Conservation (phyloP, 2,329 filamentous ascomycete genomes). For the Diaporthe longicolla region DNA sequence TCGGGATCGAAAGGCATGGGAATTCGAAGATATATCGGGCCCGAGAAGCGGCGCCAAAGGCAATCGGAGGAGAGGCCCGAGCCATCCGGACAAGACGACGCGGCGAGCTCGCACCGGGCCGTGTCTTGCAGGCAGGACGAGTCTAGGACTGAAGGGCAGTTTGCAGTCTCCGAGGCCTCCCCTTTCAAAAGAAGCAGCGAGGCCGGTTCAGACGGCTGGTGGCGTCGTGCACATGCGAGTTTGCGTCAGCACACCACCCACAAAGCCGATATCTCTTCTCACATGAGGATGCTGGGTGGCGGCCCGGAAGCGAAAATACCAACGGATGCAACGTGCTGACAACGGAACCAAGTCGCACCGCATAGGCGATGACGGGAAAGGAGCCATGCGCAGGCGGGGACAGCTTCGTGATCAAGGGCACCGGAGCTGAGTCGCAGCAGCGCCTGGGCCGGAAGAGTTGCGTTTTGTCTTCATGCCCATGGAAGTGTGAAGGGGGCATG, state of each 20-base stretch:
- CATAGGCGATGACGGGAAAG: slow-evolving; percentile 15
- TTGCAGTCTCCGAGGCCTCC: neutral
- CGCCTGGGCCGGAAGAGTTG: slow-evolving; percentile 1
- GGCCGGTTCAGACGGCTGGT: slow-evolving; percentile 1
- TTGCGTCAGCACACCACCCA: neutral
- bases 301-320: slow-evolving; percentile 8
- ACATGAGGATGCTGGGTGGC: neutral
- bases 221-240: neutral
- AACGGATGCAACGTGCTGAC: slow-evolving; percentile 29
- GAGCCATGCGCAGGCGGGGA: neutral
- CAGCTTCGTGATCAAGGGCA: neutral
- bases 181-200: neutral
- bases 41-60: too few species aligned
- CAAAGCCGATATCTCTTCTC: neutral
- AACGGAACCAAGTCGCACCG: slow-evolving; percentile 25
- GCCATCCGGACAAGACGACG: neutral
- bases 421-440: neutral
- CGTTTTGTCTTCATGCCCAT: neutral
- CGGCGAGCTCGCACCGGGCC: too few species aligned
- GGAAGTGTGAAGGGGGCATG: neutral
- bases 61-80: too few species aligned
- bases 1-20: too few species aligned
- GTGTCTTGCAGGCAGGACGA: neutral
- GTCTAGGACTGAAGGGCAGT: neutral
- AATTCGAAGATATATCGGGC: too few species aligned